These are phyloP conservation scores for Ogataea chonburiensis DNA, from an alignment of 805 yeast species.

Conservation along the genomic window DNA sequence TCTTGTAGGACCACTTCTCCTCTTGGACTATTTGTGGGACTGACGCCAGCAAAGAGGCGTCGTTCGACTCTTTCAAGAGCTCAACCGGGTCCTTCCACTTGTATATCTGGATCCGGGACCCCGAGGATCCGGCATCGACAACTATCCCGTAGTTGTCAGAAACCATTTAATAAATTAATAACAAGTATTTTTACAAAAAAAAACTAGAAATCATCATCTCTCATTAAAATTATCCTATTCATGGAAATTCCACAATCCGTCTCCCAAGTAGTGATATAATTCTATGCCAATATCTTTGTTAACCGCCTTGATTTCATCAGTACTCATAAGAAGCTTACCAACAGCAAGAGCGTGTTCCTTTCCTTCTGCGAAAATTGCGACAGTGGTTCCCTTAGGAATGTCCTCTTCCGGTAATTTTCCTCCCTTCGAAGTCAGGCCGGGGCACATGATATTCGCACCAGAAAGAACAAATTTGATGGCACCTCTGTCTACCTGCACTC, in stretches of 20 bases:
- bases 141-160: constrained; percentile 70
- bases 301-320: constrained; percentile 77
- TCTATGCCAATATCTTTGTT: constrained; percentile 93
- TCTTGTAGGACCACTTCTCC: constrained; percentile 67
- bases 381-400: constrained; percentile 64
- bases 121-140: constrained; percentile 94
- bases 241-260: constrained; percentile 73
- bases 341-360: constrained; percentile 88
- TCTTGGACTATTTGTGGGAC: constrained; percentile 70
- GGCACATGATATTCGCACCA: constrained; percentile 97
- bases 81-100: constrained; percentile 63
- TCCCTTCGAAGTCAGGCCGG: constrained; percentile 85
- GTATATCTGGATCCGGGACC: constrained; percentile 84
- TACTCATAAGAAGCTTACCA: constrained; percentile 84
- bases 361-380: constrained; percentile 86
- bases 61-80: constrained; percentile 32
- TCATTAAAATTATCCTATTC: constrained; percentile 10
- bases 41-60: constrained; percentile 42
- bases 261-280: constrained; percentile 79
- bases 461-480: constrained; percentile 94
- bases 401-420: constrained; percentile 78
- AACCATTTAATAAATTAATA: constrained; percentile 7
- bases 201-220: constrained; percentile 1
- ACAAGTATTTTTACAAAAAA: constrained; percentile 1
- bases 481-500: constrained; percentile 90